Base-by-base conservation (phyloP, 2,329 filamentous ascomycete genomes). In the Botrytis aclada region DNA sequence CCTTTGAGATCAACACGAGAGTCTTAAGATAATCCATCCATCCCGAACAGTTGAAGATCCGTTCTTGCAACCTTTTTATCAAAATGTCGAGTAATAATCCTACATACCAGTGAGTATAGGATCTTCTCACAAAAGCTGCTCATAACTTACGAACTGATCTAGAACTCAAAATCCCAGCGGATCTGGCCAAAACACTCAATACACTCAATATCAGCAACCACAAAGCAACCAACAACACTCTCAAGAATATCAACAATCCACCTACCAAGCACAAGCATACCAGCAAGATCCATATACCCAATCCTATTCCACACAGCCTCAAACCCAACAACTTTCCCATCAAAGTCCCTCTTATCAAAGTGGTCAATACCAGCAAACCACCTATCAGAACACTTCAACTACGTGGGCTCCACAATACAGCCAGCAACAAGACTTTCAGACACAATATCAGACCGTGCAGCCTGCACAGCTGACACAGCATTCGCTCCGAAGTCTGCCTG, bases 51-150 rank as follows among this genome's bases (percentile, higher is more conserved):
- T 8, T 20, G 18, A 10, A 20, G 2, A 20, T 29, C 4, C 0
- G 2, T 10, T 29, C 20, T 16, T 51, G 14, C 45, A 14, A 20
- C 14, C 37, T 0, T 12, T 8, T 20, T 39, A 7, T 8, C 8
- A 54, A 12, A 20, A 67, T 67, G 64, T 41, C 64, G 5, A 67
- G 34, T 4, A 39, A 67, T 1, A 39, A 54, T 54, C 51, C 64
- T n/a, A 39, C 45, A 51, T 67, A 67, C 51, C 64, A 67, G 70
- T 72, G 43, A 60, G 70, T 39, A 20, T 16, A 10, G 45, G 22
- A 22, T 6, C 16, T 25, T 58, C 20, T 9, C 4, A 18, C 4
- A 34, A 22, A n/a, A 14, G 20, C 29, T 14, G 18, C 29, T 20
- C 8, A 25, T 60, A 9, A 47, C 70, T 60, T 18, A 72, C 37